phyloP scores from a whole-genome alignment of 805 yeast genomes.

The Sporopachydermia lactativora region DNA sequence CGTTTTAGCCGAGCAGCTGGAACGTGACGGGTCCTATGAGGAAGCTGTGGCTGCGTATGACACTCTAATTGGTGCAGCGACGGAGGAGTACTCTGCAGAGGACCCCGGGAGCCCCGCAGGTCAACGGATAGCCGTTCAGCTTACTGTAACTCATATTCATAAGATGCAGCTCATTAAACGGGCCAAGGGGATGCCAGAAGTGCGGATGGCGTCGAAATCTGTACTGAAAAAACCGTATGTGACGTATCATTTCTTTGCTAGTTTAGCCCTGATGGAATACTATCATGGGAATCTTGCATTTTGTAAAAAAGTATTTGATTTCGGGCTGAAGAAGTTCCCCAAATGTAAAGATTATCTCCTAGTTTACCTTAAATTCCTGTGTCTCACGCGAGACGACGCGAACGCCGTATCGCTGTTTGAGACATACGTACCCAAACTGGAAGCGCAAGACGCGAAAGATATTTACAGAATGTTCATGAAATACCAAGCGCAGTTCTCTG shows the following conservation, averaged over 20 bases:
- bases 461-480: slow-evolving; percentile 46
- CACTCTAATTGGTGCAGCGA: slow-evolving; percentile 32
- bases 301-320: slow-evolving; percentile 63
- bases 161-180: slow-evolving; percentile 65
- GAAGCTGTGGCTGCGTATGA: slow-evolving; percentile 38
- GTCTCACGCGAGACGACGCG: slow-evolving; percentile 53
- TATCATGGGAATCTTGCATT: slow-evolving; percentile 44
- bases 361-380: slow-evolving; percentile 59
- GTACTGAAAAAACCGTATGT: slow-evolving; percentile 49
- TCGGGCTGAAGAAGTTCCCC: slow-evolving; percentile 51
- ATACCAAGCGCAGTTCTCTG: slow-evolving; percentile 60
- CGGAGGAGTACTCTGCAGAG: slow-evolving; percentile 17
- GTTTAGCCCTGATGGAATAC: slow-evolving; percentile 72
- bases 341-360: slow-evolving; percentile 47
- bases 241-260: slow-evolving; percentile 67
- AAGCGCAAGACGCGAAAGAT: slow-evolving; percentile 23
- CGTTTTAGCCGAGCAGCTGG: slow-evolving; percentile 56
- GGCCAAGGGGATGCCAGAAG: slow-evolving; percentile 49
- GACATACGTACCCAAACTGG: slow-evolving; percentile 46
- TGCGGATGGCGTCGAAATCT: slow-evolving; percentile 55
- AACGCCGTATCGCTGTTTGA: slow-evolving; percentile 76
- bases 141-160: slow-evolving; percentile 55
- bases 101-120: slow-evolving; percentile 6
- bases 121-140: slow-evolving; percentile 19
- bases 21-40: slow-evolving; percentile 36